A percentile compares a stretch with the other conserved stretches of the same genome.
Conservation (phyloP, 2,329 filamentous ascomycete genomes). For the Alternaria burnsii region DNA sequence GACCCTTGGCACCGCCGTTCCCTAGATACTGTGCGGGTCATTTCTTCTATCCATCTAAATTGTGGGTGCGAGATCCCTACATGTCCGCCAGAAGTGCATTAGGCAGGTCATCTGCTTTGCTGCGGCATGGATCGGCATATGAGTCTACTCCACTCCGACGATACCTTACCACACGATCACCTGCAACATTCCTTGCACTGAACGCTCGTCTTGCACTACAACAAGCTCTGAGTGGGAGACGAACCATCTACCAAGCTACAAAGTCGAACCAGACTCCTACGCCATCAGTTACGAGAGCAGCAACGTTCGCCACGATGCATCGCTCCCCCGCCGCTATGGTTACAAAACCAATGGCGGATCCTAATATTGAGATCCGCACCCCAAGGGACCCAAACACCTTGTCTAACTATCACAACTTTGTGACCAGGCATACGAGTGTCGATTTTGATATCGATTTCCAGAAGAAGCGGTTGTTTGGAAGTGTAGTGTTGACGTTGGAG, state of each 20-base stretch:
- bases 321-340: conserved; percentile 43
- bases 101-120: conserved; percentile 20
- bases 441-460: conserved; percentile 86
- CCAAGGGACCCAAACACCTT: conserved; percentile 86
- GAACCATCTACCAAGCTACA: neutral
- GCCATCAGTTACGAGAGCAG: neutral
- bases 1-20: neutral
- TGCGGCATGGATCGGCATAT: conserved; percentile 27
- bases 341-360: conserved; percentile 50
- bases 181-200: neutral
- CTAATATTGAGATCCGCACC: conserved; percentile 49
- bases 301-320: conserved; percentile 29
- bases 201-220: neutral
- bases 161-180: conserved; percentile 17
- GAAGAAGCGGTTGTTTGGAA: conserved; percentile 77
- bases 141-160: conserved; percentile 19
- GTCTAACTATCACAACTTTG: conserved; percentile 90
- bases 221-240: neutral
- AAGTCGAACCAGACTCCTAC: neutral
- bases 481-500: conserved; percentile 78
- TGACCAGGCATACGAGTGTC: conserved; percentile 82
- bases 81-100: conserved; percentile 18
- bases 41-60: neutral
- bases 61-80: conserved; percentile 5
- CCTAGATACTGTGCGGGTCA: neutral